These are phyloP conservation scores for Periconia sp. DNA, from an alignment of 2,329 filamentous ascomycete species.

Conservation along the genomic window DNA sequence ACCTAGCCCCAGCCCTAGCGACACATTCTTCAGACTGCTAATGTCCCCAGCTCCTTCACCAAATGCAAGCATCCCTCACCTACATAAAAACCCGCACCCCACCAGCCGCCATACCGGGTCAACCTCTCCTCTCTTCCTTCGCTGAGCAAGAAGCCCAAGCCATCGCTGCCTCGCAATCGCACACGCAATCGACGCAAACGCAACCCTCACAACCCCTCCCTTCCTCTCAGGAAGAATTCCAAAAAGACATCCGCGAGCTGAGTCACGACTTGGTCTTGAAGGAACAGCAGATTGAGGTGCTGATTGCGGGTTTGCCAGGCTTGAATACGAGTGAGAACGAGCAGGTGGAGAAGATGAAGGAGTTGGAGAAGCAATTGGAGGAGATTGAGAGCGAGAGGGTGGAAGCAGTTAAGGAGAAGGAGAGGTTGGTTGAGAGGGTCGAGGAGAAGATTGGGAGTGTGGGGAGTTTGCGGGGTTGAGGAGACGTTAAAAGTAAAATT, in stretches of 20 bases:
- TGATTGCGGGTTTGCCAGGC: conserved; percentile 77
- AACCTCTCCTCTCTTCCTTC: conserved; percentile 47
- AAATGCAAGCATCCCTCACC: conserved; percentile 54
- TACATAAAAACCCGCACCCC: conserved; percentile 53
- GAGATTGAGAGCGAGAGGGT: conserved; percentile 50
- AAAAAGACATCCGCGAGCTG: conserved; percentile 72
- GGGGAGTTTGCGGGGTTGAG: conserved; percentile 21
- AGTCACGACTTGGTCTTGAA: conserved; percentile 78
- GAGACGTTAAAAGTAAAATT: no score
- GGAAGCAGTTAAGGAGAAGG: conserved; percentile 50
- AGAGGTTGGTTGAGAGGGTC: conserved; percentile 51
- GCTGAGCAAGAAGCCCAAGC: conserved; percentile 36
- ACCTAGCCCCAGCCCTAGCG: conserved; percentile 14
- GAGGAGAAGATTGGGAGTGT: conserved; percentile 53
- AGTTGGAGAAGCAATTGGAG: conserved; percentile 51
- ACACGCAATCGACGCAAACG: conserved; percentile 20
- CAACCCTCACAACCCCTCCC: conserved; percentile 20
- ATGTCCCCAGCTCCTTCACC: conserved; percentile 50
- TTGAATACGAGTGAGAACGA: conserved; percentile 79
- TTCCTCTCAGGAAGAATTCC: conserved; percentile 57
- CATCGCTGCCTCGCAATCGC: conserved; percentile 19
- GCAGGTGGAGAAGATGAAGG: conserved; percentile 67
- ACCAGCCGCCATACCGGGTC: conserved; percentile 49
- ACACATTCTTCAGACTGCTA: background rate
- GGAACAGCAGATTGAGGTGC: conserved; percentile 80